A percentile compares a stretch with the other conserved stretches of the same genome.
Evolutionary conservation across 495 filamentous ascomycete genomes (phyloP).

Genomic region (Amorphotheca resinae): DNA sequence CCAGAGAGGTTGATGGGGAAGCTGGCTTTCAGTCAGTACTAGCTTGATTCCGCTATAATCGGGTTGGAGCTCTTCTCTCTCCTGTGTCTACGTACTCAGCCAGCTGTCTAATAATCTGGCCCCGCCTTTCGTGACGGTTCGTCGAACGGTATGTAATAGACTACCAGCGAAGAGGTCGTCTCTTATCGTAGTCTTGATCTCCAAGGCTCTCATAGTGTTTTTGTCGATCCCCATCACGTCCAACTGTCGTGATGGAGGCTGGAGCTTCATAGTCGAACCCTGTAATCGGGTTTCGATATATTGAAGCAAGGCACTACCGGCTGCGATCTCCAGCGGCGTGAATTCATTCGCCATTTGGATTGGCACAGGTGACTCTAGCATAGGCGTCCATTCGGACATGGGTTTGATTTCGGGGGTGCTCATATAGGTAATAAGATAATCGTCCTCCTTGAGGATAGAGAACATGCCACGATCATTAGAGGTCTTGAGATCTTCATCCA

Average conservation of each 20-base stretch:
- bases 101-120: constrained; percentile 69
- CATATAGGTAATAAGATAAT: constrained; percentile 44
- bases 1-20: constrained; percentile 72
- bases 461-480: constrained; percentile 29
- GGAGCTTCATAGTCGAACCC: constrained; percentile 69
- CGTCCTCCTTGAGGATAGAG: constrained; percentile 40
- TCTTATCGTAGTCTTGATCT: constrained; percentile 73
- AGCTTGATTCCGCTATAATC: too few species aligned
- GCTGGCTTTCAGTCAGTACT: constrained; percentile 14
- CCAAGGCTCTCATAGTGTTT: constrained; percentile 76
- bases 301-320: constrained; percentile 58
- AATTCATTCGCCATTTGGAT: constrained; percentile 29
- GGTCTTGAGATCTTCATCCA: constrained; percentile 49
- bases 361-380: constrained; percentile 58
- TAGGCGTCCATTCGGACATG: constrained; percentile 55
- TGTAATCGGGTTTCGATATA: constrained; percentile 74
- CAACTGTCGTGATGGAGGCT: constrained; percentile 63
- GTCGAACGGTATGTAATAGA: constrained; percentile 73
- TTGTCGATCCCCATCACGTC: constrained; percentile 86
- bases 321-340: constrained; percentile 37
- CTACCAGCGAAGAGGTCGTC: constrained; percentile 69
- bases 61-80: background rate
- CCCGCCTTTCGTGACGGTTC: constrained; percentile 84
- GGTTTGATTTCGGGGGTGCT: constrained; percentile 33
- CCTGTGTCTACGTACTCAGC: constrained; percentile 49